These are phyloP conservation scores for Hortaea werneckii DNA, from an alignment of 2,329 filamentous ascomycete species.

Conservation along the genomic window DNA sequence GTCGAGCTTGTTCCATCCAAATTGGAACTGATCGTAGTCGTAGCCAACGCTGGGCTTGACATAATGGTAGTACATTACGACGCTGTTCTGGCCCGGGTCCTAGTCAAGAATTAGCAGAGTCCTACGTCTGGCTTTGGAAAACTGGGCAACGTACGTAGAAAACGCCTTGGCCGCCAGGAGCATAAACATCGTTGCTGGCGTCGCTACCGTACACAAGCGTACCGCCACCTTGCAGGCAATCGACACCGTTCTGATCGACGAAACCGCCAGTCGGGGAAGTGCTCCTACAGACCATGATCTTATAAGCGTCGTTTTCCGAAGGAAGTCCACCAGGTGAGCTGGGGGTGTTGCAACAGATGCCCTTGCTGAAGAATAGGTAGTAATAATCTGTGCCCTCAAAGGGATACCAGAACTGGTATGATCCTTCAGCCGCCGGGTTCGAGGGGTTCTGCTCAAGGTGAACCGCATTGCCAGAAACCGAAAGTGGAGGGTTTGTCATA, in stretches of 20 bases:
- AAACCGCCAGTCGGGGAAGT: conserved; percentile 35
- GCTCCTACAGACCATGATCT: not conserved
- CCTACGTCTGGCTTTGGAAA: too few relatives aligned
- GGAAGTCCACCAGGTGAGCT: not conserved
- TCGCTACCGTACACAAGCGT: conserved; percentile 52
- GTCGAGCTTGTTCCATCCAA: conserved; percentile 16
- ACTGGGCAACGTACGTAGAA: conserved; percentile 28
- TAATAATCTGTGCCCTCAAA: not conserved
- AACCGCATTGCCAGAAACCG: not conserved
- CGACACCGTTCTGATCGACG: conserved; percentile 44
- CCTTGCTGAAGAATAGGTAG: conserved; percentile 45
- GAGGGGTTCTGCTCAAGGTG: not conserved
- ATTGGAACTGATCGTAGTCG: conserved; percentile 15
- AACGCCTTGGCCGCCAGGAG: conserved; percentile 55
- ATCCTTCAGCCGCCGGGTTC: not conserved
- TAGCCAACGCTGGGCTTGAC: conserved; percentile 12
- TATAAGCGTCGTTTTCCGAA: not conserved
- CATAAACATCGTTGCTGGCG: conserved; percentile 46
- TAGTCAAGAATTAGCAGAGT: too few relatives aligned
- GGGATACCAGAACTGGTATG: not conserved
- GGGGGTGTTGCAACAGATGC: conserved; percentile 49
- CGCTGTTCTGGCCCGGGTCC: conserved; percentile 36
- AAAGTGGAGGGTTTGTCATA: not conserved
- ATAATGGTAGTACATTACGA: conserved; percentile 56
- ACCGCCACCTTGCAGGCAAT: conserved; percentile 49